phyloP scores from a whole-genome alignment of 495 filamentous ascomycete species.

The Lasiosphaeriaceae sp. region DNA sequence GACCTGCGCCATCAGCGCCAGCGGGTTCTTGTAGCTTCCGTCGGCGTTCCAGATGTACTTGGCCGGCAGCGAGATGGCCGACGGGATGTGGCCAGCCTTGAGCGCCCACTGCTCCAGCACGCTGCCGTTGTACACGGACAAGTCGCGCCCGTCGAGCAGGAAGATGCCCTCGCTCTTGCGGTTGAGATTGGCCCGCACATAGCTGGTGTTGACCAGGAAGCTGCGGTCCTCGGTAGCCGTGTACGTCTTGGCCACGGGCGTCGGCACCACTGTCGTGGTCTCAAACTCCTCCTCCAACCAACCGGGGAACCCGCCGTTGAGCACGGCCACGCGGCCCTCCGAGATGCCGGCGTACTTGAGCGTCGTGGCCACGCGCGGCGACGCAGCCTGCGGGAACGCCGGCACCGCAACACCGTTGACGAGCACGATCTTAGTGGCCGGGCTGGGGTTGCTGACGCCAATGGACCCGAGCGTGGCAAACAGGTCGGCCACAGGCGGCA shows the following conservation, averaged over 20 bases:
- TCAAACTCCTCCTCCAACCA: constrained; percentile 13
- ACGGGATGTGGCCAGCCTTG: constrained; percentile 22
- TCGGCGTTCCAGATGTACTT: constrained; percentile 20
- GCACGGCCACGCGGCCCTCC: constrained; percentile 20
- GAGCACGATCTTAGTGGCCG: constrained; percentile 21
- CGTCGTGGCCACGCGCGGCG: constrained; percentile 21
- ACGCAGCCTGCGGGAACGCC: constrained; percentile 22
- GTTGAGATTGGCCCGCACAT: constrained; percentile 19
- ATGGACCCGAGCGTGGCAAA: constrained; percentile 13
- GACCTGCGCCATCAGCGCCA: constrained; percentile 17
- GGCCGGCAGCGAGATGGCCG: constrained; percentile 17
- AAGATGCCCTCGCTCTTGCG: constrained; percentile 15
- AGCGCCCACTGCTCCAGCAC: constrained; percentile 19
- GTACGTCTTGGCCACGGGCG: constrained; percentile 4
- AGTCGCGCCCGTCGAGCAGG: constrained; percentile 18
- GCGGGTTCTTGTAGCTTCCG: constrained; percentile 22
- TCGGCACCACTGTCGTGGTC: constrained; percentile 13
- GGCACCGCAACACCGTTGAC: constrained; percentile 22
- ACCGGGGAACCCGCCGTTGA: constrained; percentile 21
- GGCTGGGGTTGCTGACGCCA: constrained; percentile 16
- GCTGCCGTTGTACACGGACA: constrained; percentile 18
- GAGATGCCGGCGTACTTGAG: constrained; percentile 22
- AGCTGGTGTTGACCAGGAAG: constrained; percentile 19
- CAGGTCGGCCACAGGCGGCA: constrained; percentile 13
- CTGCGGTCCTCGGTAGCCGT: constrained; percentile 14